A percentile compares a stretch with the other conserved stretches of the same genome.
Evolutionary conservation across 495 filamentous ascomycete genomes (phyloP).

Genomic region (Xylaria acuta): DNA sequence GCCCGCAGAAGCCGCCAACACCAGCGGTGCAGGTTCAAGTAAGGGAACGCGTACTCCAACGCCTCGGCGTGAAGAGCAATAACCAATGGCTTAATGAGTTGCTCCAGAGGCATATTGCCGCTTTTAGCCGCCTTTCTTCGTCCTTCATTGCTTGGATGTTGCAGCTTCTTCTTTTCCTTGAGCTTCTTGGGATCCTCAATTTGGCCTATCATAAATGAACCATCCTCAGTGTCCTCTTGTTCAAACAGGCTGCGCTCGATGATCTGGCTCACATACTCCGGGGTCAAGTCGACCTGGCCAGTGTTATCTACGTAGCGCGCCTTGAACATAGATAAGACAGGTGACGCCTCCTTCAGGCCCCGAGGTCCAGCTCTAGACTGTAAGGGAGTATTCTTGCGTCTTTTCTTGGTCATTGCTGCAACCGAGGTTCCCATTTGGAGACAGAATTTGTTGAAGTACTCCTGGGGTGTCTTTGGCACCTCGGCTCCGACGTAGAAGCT

Average conservation of each 20-base stretch:
- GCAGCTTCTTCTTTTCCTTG: conserved; percentile 23
- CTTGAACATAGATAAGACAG: conserved; percentile 42
- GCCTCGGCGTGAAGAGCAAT: conserved; percentile 38
- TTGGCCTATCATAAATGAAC: conserved; percentile 23
- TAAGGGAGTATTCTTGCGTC: conserved; percentile 19
- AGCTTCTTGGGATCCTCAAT: conserved; percentile 25
- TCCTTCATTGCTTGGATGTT: conserved; percentile 8
- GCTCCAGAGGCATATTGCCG: conserved; percentile 17
- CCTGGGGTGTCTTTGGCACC: conserved; percentile 33
- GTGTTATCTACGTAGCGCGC: conserved; percentile 34
- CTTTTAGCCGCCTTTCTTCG: conserved; percentile 14
- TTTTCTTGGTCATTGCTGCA: conserved; percentile 34
- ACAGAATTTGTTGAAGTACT: conserved; percentile 44
- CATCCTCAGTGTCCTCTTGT: conserved; percentile 25
- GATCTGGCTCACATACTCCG: conserved; percentile 36
- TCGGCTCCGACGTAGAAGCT: conserved; percentile 43
- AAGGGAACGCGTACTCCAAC: conserved; percentile 44
- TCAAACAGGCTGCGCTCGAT: conserved; percentile 36
- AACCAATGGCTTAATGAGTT: conserved; percentile 29
- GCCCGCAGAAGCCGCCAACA: conserved; percentile 46
- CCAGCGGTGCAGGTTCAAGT: conserved; percentile 44
- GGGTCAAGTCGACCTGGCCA: conserved; percentile 37
- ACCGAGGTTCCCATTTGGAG: conserved; percentile 46
- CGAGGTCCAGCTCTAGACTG: conserved; percentile 38
- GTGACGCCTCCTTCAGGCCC: conserved; percentile 32